Percentiles rank a stretch among this genome's conserved stretches.
Evolutionary conservation across 768 basidiomycete species (phyloP).

Genomic region (Hydnum rufescens): DNA sequence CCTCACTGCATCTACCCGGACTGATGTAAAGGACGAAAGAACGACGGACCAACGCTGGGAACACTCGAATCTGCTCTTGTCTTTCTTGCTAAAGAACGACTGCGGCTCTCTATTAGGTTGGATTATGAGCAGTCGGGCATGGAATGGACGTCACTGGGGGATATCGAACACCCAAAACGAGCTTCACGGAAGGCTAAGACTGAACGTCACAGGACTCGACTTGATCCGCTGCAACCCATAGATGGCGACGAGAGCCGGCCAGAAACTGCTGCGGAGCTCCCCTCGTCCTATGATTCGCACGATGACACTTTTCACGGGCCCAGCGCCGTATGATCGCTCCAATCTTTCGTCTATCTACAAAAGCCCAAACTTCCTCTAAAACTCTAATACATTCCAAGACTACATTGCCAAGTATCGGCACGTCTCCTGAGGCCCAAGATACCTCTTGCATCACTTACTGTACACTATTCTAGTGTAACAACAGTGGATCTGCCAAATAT

Average conservation of each 20-base stretch:
- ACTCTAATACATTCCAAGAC: too few species aligned
- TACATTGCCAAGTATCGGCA: too few species aligned
- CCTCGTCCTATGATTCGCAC: not conserved
- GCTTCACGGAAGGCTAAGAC: not conserved
- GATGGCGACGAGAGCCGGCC: not conserved
- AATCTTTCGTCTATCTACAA: not conserved
- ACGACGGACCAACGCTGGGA: slow-evolving; percentile 8
- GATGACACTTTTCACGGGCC: too few species aligned
- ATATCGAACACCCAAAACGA: too few species aligned
- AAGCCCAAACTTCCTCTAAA: too few species aligned
- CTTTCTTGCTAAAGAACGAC: slow-evolving; percentile 11
- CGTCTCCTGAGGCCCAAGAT: too few species aligned
- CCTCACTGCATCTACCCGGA: not conserved
- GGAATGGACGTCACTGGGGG: too few species aligned
- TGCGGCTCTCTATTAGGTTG: slow-evolving; percentile 7
- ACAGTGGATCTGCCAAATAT: too few species aligned
- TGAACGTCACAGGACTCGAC: not conserved
- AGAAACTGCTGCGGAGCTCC: not conserved
- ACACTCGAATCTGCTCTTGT: slow-evolving; percentile 9
- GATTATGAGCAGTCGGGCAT: too few species aligned
- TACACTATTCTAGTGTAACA: too few species aligned
- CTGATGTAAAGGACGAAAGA: not conserved
- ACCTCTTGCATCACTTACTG: too few species aligned
- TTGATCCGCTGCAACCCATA: not conserved
- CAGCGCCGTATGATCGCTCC: not conserved